Evolutionary conservation across 352 stramenopile species (phyloP), one percentile per base, ranked within the genome.

Genomic region (Phytopythium cucurbitacearum): DNA sequence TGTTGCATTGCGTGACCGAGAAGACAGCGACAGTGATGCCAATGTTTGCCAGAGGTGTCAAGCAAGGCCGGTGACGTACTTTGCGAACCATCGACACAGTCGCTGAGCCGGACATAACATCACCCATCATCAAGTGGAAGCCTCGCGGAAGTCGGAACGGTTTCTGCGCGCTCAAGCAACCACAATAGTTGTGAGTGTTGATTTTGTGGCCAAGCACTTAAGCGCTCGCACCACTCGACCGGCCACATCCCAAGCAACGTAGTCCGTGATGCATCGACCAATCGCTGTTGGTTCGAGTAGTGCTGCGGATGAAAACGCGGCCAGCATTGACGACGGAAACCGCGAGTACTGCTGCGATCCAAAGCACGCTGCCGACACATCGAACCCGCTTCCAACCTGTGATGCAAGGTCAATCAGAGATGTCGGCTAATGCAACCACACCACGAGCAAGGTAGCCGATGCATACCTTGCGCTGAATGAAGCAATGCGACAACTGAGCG

Each of bases 301-400:
- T n/a, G 87, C 52, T 45, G 69, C 47, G 0, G 60, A 60, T 12
- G 65, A 78, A 41, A 92, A 91, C 21, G 49, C 35, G 11, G 79
- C 64, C 15, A 96, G 67, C 36, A 79, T 56, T 34, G 75, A 70
- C 0, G 71, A 64, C 2, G 74, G 80, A 57, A 98, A 98, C 38
- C 94, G 76, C 21, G 78, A 88, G 76, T 98, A 98, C n/a, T 86
- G 70, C 58, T 98, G 94, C 10, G 89, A 98, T 9, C 96, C 96
- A 62, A 96, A 97, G 41, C 89, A 92, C 10, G 96, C 96, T 0
- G 92, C 80, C 8, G 88, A 96, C 5, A 99, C 92, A 69, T 99
- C 96, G 71, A 99, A 99, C 4, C 96, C 96, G 55, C 89, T 98
- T 38, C 96, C 96, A n/a, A 99, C 88, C 81, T 93, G 50, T 45